These are phyloP conservation scores for Flaveria bidentis DNA, from an alignment of 129 eudicot species.

Conservation along the genomic window DNA sequence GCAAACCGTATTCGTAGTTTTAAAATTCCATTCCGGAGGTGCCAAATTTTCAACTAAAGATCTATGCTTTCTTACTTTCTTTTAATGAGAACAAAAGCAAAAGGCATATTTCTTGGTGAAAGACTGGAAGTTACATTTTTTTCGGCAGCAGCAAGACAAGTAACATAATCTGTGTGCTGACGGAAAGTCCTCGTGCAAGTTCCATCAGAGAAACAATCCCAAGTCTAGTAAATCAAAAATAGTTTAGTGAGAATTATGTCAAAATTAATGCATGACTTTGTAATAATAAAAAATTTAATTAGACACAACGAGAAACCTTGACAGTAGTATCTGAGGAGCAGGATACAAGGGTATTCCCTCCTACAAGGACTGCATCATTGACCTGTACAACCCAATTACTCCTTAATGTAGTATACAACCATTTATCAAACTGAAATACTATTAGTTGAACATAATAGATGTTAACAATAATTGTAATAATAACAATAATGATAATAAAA, in stretches of 20 bases:
- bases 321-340: slow-evolving; percentile 95
- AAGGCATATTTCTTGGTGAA: background rate
- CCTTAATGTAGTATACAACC: slow-evolving; percentile 6
- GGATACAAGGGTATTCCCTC: slow-evolving; percentile 77
- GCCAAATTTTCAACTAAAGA: background rate
- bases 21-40: background rate
- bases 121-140: slow-evolving; percentile 52
- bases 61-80: background rate
- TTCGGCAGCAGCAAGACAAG: slow-evolving; percentile 84
- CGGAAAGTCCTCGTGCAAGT: slow-evolving; percentile 71
- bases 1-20: background rate
- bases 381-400: slow-evolving; percentile 55
- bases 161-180: slow-evolving; percentile 94
- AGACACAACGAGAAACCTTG: slow-evolving; percentile 51
- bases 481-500: background rate
- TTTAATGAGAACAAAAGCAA: background rate
- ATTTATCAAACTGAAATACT: slow-evolving; percentile 8
- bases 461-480: slow-evolving; percentile 9
- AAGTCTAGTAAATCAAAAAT: slow-evolving; percentile 47
- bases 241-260: slow-evolving; percentile 18
- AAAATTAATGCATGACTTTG: slow-evolving; percentile 11
- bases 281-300: background rate
- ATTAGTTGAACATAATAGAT: slow-evolving; percentile 3
- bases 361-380: slow-evolving; percentile 85
- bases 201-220: slow-evolving; percentile 85